Evolutionary conservation across 2,329 filamentous ascomycete genomes (phyloP), one percentile per base, ranked within the genome.

Genomic region (Aspergillus sp.): DNA sequence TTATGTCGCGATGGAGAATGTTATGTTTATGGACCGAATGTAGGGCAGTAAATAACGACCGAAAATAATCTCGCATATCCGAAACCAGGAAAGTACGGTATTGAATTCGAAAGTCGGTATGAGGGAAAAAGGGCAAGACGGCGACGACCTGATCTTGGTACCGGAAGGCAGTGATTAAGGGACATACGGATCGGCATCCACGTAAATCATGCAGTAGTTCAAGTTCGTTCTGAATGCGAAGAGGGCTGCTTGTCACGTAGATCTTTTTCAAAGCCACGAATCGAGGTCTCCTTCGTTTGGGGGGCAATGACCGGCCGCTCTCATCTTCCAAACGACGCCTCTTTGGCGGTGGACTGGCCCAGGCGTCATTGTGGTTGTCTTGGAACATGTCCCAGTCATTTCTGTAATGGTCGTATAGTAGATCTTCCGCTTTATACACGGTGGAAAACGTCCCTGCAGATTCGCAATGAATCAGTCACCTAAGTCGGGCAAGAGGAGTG

Each of bases 231-330:
- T 96, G 86, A 67, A 99, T 98, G 50, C 95, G 90, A 29, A 88
- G 84, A 0, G 95, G 95, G 66, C 92, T 97, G 63, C 93, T 97
- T 0, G 96, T 99, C 65, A 98, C 95, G 75, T 99, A 99, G 68
- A 99, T 99, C 80, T 99, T 99, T 80, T 99, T 99, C 77, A 99
- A 91, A 20, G 96, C 95, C 63, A 99, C 96, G 71, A 89, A 98
- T 73, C 90, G 91, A 24, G 89, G 82, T 65, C 80, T 83, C 54
- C 78, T 80, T 56, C 78, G 79, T 46, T 74, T 75, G 22, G 68
- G 71, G 20, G 72, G 66, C 55, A 73, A 68, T 45, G 70, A 69
- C 54, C 66, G 61, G 24, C 60, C 51, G 54, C 74, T 73, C 20
- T 72, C 75, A 52, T 77, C 71, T 47, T 80, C 80, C 52, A 69